These are phyloP conservation scores for Galerina sulciceps DNA, from an alignment of 768 basidiomycete species.

Conservation along the genomic window DNA sequence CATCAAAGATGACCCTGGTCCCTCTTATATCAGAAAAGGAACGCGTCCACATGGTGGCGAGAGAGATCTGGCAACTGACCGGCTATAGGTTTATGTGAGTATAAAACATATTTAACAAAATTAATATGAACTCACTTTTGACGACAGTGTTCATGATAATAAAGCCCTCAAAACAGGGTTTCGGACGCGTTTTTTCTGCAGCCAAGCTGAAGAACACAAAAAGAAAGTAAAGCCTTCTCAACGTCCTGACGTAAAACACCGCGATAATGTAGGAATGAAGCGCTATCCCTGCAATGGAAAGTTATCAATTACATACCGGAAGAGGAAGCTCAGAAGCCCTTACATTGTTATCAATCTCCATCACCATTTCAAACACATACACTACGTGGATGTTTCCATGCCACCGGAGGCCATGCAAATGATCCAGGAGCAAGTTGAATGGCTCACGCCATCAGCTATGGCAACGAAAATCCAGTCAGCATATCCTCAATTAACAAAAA, in stretches of 20 bases:
- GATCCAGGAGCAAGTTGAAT: constrained; percentile 25
- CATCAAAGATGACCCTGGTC: no score
- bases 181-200: constrained; percentile 29
- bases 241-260: constrained; percentile 20
- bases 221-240: constrained; percentile 14
- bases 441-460: constrained; percentile 27
- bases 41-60: no score
- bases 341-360: not conserved
- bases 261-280: constrained; percentile 31
- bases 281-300: constrained; percentile 24
- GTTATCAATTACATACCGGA: constrained; percentile 7
- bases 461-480: constrained; percentile 34
- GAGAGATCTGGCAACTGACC: no score
- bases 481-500: constrained; percentile 27
- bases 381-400: constrained; percentile 27
- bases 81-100: no score
- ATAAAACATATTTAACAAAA: no score
- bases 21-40: no score
- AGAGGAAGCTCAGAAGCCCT: not conserved
- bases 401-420: constrained; percentile 22
- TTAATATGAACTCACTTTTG: no score
- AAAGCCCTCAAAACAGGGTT: no score
- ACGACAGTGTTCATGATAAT: no score
- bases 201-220: constrained; percentile 24
- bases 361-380: not conserved